Evolutionary conservation across 2,329 filamentous ascomycete species (phyloP).

Genomic region (Aspergillus latus): DNA sequence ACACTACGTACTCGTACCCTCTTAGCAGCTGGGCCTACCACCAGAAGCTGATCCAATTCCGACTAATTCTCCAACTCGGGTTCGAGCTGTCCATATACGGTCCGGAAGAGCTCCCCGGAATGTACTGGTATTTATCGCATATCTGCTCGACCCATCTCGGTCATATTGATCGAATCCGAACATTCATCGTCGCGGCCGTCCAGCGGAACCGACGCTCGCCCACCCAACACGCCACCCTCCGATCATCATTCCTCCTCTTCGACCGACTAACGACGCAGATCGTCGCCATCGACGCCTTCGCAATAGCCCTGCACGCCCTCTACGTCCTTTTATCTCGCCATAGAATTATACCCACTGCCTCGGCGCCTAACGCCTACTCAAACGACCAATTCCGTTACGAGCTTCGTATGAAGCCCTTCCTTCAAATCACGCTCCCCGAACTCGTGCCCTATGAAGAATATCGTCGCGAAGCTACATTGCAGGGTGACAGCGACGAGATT

Average conservation of each 20-base stretch:
- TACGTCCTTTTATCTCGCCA: conserved; percentile 67
- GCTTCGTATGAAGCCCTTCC: conserved; percentile 82
- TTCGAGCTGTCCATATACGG: conserved; percentile 93
- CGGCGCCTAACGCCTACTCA: conserved; percentile 59
- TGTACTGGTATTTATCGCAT: conserved; percentile 89
- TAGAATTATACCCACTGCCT: conserved; percentile 50
- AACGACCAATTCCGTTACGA: conserved; percentile 71
- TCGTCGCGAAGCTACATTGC: conserved; percentile 42
- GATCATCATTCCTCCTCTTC: conserved; percentile 51
- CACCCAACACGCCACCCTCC: conserved; percentile 33
- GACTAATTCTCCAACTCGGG: conserved; percentile 83
- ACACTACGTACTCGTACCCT: conserved; percentile 65
- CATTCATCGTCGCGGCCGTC: conserved; percentile 54
- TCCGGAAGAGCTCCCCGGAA: conserved; percentile 75
- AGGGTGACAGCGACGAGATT: conserved; percentile 44
- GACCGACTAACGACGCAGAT: conserved; percentile 65
- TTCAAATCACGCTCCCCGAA: conserved; percentile 65
- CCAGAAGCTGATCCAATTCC: conserved; percentile 85
- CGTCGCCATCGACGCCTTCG: conserved; percentile 58
- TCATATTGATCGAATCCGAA: conserved; percentile 71
- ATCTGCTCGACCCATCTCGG: conserved; percentile 66
- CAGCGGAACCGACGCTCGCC: conserved; percentile 26
- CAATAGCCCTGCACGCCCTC: conserved; percentile 56
- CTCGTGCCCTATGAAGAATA: conserved; percentile 67
- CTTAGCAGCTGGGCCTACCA: conserved; percentile 87